These are phyloP conservation scores for Colletotrichum graminicola DNA, from an alignment of 2,329 filamentous ascomycete species.

Conservation along the genomic window DNA sequence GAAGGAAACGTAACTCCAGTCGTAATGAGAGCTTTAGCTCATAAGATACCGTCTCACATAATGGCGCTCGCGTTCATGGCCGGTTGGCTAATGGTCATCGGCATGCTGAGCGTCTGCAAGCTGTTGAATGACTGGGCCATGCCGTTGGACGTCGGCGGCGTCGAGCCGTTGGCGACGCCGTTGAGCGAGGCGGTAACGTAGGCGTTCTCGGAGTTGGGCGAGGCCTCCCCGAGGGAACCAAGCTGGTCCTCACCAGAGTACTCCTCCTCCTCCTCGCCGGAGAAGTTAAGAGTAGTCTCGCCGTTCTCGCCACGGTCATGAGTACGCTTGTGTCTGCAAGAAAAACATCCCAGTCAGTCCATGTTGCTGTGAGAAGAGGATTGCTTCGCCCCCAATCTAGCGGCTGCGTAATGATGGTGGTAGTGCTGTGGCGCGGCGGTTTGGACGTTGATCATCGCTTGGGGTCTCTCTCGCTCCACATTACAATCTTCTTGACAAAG, in stretches of 20 bases:
- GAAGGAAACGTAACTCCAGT: slow-evolving; percentile 42
- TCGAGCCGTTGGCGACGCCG: slow-evolving; percentile 53
- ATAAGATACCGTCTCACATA: slow-evolving; percentile 51
- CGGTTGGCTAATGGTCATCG: slow-evolving; percentile 72
- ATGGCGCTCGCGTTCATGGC: slow-evolving; percentile 60
- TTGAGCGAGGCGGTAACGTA: slow-evolving; percentile 69
- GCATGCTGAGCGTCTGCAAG: slow-evolving; percentile 73
- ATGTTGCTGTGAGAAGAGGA: slow-evolving; percentile 32
- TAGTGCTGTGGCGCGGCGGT: slow-evolving; percentile 50
- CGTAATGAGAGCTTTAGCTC: slow-evolving; percentile 36
- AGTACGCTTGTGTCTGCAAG: slow-evolving; percentile 85
- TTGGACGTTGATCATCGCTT: slow-evolving; percentile 47
- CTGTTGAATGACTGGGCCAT: slow-evolving; percentile 63
- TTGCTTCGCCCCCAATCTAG: slow-evolving; percentile 24
- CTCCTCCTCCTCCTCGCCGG: slow-evolving; percentile 89
- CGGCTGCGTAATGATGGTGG: slow-evolving; percentile 51
- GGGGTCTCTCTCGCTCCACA: slow-evolving; percentile 52
- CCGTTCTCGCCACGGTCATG: slow-evolving; percentile 74
- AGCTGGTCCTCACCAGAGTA: slow-evolving; percentile 86
- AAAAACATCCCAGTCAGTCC: slow-evolving; percentile 52
- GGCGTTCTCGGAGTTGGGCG: slow-evolving; percentile 76
- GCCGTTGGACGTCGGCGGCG: slow-evolving; percentile 47
- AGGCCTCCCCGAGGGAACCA: slow-evolving; percentile 82
- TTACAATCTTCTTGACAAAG: slow-evolving; percentile 50
- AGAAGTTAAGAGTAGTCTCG: slow-evolving; percentile 70